phyloP scores from a whole-genome alignment of 805 yeast species.

The Jamesozyma lodderae region DNA sequence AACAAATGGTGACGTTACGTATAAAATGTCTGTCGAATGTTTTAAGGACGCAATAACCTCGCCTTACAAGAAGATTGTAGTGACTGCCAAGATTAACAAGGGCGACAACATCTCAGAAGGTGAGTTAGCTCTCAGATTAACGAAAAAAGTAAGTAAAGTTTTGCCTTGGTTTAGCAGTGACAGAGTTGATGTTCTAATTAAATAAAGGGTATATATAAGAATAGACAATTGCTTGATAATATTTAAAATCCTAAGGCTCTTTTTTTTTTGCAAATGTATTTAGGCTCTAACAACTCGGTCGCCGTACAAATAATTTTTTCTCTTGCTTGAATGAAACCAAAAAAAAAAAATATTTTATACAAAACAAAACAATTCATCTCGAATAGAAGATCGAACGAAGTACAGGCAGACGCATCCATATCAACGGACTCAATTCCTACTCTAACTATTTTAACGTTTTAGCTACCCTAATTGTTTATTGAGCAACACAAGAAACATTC shows the following conservation, averaged over 20 bases:
- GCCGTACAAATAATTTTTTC: background rate
- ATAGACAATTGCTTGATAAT: too few relatives aligned
- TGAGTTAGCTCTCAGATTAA: conserved; percentile 6
- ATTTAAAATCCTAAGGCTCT: too few relatives aligned
- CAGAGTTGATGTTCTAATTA: conserved; percentile 8
- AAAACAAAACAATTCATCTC: conserved; percentile 1
- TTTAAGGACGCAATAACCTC: conserved; percentile 6
- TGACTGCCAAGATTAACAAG: conserved; percentile 6
- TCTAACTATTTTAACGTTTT: too few relatives aligned
- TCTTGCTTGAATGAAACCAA: too few relatives aligned
- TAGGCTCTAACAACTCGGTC: too few relatives aligned
- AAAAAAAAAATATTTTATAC: background rate
- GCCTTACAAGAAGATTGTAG: background rate
- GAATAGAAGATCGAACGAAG: background rate
- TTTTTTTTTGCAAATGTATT: too few relatives aligned
- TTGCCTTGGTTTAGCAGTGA: conserved; percentile 15
- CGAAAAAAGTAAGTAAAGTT: conserved; percentile 8
- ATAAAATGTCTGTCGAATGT: conserved; percentile 9
- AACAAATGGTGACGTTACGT: conserved; percentile 8
- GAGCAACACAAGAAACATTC: too few relatives aligned
- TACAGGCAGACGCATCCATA: background rate
- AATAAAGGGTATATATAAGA: too few relatives aligned
- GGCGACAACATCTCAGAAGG: conserved; percentile 4
- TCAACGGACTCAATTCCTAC: background rate
- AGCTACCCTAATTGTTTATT: background rate